Conservation (phyloP, 805 yeast genomes). For the Candida bentonensis region DNA sequence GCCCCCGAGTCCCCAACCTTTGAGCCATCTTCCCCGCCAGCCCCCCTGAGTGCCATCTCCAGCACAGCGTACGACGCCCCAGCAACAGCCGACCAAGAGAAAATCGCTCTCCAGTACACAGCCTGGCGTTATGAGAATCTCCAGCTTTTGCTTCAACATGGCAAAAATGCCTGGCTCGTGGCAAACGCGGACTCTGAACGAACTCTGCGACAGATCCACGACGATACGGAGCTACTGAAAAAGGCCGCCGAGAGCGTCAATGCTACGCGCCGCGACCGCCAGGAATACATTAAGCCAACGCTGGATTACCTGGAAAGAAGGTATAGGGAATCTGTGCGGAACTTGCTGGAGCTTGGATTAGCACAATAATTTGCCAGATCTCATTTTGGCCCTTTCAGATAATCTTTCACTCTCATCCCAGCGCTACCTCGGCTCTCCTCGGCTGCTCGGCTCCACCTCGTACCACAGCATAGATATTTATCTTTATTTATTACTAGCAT, state of each 20-base stretch:
- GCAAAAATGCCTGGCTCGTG: not conserved
- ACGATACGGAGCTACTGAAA: not conserved
- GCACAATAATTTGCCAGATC: not conserved
- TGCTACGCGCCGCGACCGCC: not conserved
- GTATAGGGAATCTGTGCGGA: not conserved
- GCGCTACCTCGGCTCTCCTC: too few relatives aligned
- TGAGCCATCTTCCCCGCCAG: not conserved
- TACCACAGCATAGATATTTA: too few relatives aligned
- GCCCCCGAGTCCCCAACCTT: not conserved
- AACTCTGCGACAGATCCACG: not conserved
- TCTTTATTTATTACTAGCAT: too few relatives aligned
- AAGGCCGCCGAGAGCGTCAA: not conserved
- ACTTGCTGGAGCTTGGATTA: not conserved
- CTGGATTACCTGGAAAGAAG: not conserved
- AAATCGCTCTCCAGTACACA: not conserved
- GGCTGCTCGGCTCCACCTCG: too few relatives aligned
- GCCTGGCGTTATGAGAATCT: not conserved
- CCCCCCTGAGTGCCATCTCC: too few relatives aligned
- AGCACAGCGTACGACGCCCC: not conserved
- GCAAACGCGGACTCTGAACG: not conserved
- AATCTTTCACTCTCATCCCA: too few relatives aligned
- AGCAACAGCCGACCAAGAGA: not conserved
- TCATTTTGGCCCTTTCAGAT: too few relatives aligned
- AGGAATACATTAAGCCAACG: not conserved
- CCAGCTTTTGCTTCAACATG: not conserved